These are phyloP conservation scores for Lactarius psammicola DNA, from an alignment of 768 basidiomycete genomes.

Conservation along the genomic window DNA sequence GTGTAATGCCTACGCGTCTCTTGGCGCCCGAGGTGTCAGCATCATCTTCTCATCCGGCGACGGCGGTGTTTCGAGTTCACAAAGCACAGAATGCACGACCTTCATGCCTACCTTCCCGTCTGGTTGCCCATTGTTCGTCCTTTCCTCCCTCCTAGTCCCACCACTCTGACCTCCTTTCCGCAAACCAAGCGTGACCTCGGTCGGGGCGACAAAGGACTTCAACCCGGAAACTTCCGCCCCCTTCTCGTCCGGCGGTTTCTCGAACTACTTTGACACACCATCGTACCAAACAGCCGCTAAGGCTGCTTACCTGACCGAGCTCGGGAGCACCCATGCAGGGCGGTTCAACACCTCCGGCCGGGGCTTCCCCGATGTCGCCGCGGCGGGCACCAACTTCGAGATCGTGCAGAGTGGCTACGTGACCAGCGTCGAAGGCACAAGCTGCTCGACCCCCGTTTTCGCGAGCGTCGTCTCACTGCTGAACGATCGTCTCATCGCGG, in stretches of 20 bases:
- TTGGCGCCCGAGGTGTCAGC: conserved; percentile 24
- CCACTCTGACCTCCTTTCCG: not conserved
- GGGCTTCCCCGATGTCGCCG: conserved; percentile 49
- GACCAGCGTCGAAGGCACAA: conserved; percentile 35
- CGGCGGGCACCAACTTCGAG: conserved; percentile 37
- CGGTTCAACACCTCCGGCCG: conserved; percentile 40
- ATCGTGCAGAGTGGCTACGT: conserved; percentile 30
- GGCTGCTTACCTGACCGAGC: conserved; percentile 37
- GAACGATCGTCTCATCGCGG: conserved; percentile 36
- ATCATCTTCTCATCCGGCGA: conserved; percentile 31
- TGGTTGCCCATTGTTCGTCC: conserved; percentile 30
- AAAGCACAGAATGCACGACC: conserved; percentile 22
- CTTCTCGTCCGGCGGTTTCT: conserved; percentile 41
- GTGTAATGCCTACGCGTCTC: conserved; percentile 27
- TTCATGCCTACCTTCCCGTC: conserved; percentile 31
- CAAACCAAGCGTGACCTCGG: conserved; percentile 36
- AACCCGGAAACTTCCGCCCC: conserved; percentile 35
- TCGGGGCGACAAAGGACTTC: conserved; percentile 37
- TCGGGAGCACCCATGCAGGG: conserved; percentile 35
- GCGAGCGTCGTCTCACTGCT: conserved; percentile 38
- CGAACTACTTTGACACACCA: conserved; percentile 36
- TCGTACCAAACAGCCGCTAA: conserved; percentile 43
- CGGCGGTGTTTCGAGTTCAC: conserved; percentile 30
- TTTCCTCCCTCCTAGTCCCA: not conserved
- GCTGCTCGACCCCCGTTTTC: conserved; percentile 38